Percentiles rank a stretch among this genome's conserved stretches.
These are phyloP conservation scores for Hypomontagnella submonticulosa DNA, from an alignment of 495 filamentous ascomycete genomes.

Conservation along the genomic window DNA sequence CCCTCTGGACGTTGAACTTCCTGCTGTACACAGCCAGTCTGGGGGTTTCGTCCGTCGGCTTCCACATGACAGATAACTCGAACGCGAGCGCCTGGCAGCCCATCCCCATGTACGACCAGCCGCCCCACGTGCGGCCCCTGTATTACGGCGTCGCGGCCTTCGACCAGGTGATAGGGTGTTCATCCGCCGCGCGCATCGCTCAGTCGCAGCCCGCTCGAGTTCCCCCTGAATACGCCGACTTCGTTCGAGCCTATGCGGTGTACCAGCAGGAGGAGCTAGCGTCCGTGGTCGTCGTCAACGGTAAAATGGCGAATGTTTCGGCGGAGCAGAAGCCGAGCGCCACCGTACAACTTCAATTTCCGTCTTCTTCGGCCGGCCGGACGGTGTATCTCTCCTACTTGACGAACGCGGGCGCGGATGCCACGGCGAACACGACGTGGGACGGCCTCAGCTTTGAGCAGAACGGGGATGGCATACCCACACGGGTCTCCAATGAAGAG, in stretches of 20 bases:
- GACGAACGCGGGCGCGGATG: constrained; percentile 48
- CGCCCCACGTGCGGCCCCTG: constrained; percentile 47
- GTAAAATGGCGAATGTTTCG: constrained; percentile 40
- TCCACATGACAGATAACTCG: constrained; percentile 56
- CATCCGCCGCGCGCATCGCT: constrained; percentile 46
- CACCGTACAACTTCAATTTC: constrained; percentile 42
- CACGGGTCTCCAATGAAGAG: constrained; percentile 22
- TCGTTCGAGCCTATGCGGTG: constrained; percentile 44
- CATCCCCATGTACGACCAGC: constrained; percentile 33
- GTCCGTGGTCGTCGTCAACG: constrained; percentile 51
- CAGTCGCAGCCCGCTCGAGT: constrained; percentile 9
- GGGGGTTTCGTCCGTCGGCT: constrained; percentile 48
- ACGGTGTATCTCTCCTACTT: constrained; percentile 49
- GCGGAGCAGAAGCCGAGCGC: constrained; percentile 27
- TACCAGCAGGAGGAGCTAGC: constrained; percentile 44
- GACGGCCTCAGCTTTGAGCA: constrained; percentile 51
- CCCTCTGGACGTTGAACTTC: constrained; percentile 47
- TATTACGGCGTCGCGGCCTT: constrained; percentile 55
- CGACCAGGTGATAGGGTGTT: constrained; percentile 48
- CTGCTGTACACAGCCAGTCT: constrained; percentile 46
- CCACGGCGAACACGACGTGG: constrained; percentile 43
- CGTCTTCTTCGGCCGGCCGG: constrained; percentile 24
- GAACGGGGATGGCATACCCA: constrained; percentile 43
- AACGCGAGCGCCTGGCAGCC: constrained; percentile 53
- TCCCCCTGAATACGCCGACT: constrained; percentile 36